phyloP scores from a whole-genome alignment of 2,329 filamentous ascomycete genomes.

The Didymosphaeria variabile region DNA sequence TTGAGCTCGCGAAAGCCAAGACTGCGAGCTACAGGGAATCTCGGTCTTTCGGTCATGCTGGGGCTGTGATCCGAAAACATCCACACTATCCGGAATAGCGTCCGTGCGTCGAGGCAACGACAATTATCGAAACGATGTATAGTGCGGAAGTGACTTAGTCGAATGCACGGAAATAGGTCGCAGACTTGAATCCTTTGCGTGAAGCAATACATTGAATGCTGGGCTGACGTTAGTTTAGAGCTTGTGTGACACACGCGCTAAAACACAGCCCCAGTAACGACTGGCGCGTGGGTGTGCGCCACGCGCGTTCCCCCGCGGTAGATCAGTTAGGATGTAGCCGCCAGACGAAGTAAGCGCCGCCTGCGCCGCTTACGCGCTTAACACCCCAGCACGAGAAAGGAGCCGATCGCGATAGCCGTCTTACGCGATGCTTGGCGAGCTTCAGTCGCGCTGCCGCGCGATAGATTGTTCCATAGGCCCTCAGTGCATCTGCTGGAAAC shows the following conservation, averaged over 20 bases:
- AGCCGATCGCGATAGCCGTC: slow-evolving; percentile 18
- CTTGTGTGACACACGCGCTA: slow-evolving; percentile 21
- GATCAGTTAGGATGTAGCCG: slow-evolving; percentile 4
- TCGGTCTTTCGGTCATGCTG: background rate
- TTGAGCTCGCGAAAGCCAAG: background rate
- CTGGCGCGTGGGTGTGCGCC: slow-evolving; percentile 12
- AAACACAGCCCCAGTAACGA: slow-evolving; percentile 5
- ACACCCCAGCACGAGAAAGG: slow-evolving; percentile 1
- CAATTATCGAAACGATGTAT: background rate
- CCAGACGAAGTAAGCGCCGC: background rate
- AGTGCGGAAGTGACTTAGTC: background rate
- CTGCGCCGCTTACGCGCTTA: slow-evolving; percentile 5
- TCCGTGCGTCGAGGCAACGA: background rate
- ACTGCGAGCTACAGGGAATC: background rate
- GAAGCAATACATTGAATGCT: background rate
- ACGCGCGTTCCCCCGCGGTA: slow-evolving; percentile 14
- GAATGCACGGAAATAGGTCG: background rate
- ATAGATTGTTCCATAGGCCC: slow-evolving; percentile 14
- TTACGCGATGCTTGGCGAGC: slow-evolving; percentile 13
- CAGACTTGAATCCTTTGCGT: background rate
- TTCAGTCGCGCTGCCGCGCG: slow-evolving; percentile 12
- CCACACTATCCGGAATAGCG: background rate
- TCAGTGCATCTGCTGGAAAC: slow-evolving; percentile 13
- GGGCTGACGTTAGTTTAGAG: slow-evolving; percentile 29
- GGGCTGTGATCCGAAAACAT: background rate